These are phyloP conservation scores for Saccharomycopsis sp. DNA, from an alignment of 805 yeast genomes.

Conservation along the genomic window DNA sequence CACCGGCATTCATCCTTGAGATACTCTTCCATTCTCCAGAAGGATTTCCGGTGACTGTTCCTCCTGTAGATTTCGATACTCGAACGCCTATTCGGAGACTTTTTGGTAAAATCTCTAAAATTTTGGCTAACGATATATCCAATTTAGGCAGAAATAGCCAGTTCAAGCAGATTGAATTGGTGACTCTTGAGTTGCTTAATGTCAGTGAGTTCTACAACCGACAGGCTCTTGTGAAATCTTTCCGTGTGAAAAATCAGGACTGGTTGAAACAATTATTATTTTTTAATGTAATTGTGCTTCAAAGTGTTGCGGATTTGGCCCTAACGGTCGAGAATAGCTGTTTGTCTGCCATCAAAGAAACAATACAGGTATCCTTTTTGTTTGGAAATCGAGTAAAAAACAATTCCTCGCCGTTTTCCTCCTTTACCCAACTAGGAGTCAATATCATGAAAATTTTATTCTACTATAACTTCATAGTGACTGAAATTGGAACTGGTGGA, in stretches of 20 bases:
- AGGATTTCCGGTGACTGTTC: not conserved
- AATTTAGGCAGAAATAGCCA: not conserved
- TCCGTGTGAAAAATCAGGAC: conserved; percentile 5
- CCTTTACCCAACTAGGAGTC: not conserved
- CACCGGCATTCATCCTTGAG: not conserved
- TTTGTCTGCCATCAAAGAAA: not conserved
- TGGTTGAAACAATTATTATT: conserved; percentile 17
- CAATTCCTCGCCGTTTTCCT: not conserved
- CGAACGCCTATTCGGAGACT: not conserved
- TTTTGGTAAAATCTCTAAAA: not conserved
- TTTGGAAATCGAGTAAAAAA: not conserved
- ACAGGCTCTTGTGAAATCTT: not conserved
- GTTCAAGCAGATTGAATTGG: not conserved
- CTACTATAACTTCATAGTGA: conserved; percentile 24
- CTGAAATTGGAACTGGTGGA: conserved; percentile 25
- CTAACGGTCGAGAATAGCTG: not conserved
- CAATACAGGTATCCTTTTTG: not conserved
- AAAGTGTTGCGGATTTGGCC: conserved; percentile 19
- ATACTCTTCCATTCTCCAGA: not conserved
- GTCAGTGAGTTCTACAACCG: not conserved
- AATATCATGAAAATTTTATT: conserved; percentile 22
- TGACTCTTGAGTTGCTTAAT: not conserved
- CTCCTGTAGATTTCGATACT: not conserved
- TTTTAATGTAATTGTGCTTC: conserved; percentile 20
- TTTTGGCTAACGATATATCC: not conserved